Percentiles rank a stretch among this genome's conserved stretches.
phyloP scores from a whole-genome alignment of 2,329 filamentous ascomycete genomes.

The Colletotrichum scovillei region DNA sequence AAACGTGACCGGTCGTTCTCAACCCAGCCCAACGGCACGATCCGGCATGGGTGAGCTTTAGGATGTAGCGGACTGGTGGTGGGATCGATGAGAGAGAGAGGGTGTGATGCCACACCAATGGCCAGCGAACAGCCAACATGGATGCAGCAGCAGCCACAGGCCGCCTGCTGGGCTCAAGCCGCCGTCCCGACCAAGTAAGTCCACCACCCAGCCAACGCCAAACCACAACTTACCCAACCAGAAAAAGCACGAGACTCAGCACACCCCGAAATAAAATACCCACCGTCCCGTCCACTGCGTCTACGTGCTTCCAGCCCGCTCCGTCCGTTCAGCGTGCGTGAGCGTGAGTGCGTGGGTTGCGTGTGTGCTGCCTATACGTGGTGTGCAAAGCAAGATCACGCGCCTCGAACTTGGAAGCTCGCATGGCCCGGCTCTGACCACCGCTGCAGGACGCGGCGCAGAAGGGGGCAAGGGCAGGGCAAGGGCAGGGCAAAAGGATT shows the following conservation, averaged over 20 bases:
- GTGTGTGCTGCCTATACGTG: neutral
- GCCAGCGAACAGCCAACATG: neutral
- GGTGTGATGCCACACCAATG: neutral
- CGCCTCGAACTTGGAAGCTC: neutral
- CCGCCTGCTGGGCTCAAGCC: neutral
- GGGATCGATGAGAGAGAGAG: neutral
- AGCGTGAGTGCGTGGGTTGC: neutral
- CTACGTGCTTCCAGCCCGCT: neutral
- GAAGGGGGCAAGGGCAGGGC: neutral
- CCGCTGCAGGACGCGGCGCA: neutral
- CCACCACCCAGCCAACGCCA: neutral
- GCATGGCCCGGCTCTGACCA: neutral
- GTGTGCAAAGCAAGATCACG: neutral
- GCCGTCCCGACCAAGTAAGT: neutral
- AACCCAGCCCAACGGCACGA: slow-evolving; percentile 17
- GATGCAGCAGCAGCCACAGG: slow-evolving; percentile 1
- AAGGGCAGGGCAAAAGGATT: neutral
- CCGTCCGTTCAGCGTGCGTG: neutral
- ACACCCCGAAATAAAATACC: neutral
- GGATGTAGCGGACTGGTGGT: neutral
- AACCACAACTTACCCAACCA: neutral
- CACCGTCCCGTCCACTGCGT: neutral
- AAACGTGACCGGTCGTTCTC: neutral
- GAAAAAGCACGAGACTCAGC: neutral
- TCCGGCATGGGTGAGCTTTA: neutral